Evolutionary conservation across 2,329 filamentous ascomycete genomes (phyloP).

Genomic region (Thyridium curvatum): DNA sequence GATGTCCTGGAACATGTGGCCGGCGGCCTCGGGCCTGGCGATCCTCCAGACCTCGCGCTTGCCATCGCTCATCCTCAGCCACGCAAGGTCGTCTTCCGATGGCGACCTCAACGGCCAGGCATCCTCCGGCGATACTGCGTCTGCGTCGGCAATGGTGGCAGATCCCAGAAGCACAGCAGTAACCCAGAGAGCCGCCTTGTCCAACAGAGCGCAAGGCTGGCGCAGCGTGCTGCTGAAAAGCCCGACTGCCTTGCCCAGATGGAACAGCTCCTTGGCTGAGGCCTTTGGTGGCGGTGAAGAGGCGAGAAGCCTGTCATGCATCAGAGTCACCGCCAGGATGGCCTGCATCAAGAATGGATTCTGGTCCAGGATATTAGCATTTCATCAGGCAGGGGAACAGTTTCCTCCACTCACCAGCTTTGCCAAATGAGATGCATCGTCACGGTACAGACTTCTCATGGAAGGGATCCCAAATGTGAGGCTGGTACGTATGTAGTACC

Average conservation of each 20-base stretch:
- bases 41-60: slow-evolving; percentile 49
- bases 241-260: slow-evolving; percentile 39
- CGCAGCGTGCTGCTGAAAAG: slow-evolving; percentile 40
- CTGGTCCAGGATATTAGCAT: slow-evolving; percentile 14
- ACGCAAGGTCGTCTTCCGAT: slow-evolving; percentile 42
- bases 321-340: slow-evolving; percentile 42
- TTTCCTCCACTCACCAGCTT: slow-evolving; percentile 23
- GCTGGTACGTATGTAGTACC: slow-evolving; percentile 35
- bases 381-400: neutral
- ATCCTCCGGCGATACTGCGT: slow-evolving; percentile 31
- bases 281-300: slow-evolving; percentile 6
- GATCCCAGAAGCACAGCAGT: slow-evolving; percentile 39
- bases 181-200: slow-evolving; percentile 42
- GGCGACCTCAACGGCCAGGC: slow-evolving; percentile 49
- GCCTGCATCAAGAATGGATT: slow-evolving; percentile 49
- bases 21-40: slow-evolving; percentile 39
- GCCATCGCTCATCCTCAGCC: slow-evolving; percentile 50
- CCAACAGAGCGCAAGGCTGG: slow-evolving; percentile 19
- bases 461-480: slow-evolving; percentile 27
- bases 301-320: slow-evolving; percentile 43
- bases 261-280: slow-evolving; percentile 30
- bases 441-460: slow-evolving; percentile 24
- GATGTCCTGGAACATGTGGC: slow-evolving; percentile 21
- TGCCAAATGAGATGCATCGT: slow-evolving; percentile 25
- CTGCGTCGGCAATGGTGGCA: slow-evolving; percentile 36